Base-by-base conservation (phyloP, 139 green algal species). In the Chlamydomonas sphaeroides region DNA sequence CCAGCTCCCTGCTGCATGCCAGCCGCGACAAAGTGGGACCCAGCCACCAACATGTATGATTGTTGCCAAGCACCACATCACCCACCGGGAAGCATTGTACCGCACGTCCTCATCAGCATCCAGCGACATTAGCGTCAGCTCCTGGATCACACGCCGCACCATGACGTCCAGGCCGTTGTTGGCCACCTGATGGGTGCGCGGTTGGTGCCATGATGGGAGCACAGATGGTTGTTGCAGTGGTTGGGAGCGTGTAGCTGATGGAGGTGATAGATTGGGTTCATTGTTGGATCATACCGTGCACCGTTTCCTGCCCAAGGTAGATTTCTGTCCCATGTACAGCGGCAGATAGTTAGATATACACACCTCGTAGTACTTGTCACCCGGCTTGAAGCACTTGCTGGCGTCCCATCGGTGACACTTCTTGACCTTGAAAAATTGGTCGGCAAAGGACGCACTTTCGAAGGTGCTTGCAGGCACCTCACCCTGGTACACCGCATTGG, bases 161-260 rank as follows among this genome's bases (percentile, higher is more conserved):
- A 85, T 85, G 20, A 42, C 68, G 49, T 85, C 79, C 30, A 85
- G 68, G 28, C 79, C 79, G 68, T 79, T 70, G 68, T 72, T 68
- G 15, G 68, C 56, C n/a, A 62, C 61, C 61, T 82, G 75, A 1
- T n/a, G n/a, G n/a, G n/a, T n/a, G n/a, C n/a, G n/a, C n/a, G n/a
- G n/a, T 38, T 15, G 18, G 53, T 8, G 5, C 18, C 5, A 8
- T 5, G 5, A 61, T 15, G 18, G 23, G 53, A 10, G 23, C 18
- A 5, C 5, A 28, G 18, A 61, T n/a, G 23, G n/a, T n/a, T n/a
- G n/a, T n/a, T n/a, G n/a, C n/a, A n/a, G n/a, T n/a, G n/a, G n/a
- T n/a, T n/a, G n/a, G n/a, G n/a, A n/a, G n/a, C n/a, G n/a, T n/a
- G n/a, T n/a, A n/a, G n/a, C n/a, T n/a, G n/a, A n/a, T n/a, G n/a